Evolutionary conservation across 441 rosid species (phyloP).

Genomic region (Rhodomyrtus psidioides): DNA sequence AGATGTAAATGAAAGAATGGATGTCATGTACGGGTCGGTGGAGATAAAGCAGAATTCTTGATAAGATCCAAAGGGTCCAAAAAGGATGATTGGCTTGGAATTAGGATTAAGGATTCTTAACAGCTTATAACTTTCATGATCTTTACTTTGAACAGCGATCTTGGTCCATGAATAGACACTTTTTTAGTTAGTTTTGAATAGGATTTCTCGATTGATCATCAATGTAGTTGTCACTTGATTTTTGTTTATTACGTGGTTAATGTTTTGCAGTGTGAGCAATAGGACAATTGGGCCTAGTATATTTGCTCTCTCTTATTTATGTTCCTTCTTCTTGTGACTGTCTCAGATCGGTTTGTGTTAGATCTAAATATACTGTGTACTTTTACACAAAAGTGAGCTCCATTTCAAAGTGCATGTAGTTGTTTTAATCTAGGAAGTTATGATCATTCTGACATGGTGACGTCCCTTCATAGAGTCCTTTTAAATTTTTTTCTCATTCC

Average conservation of each 20-base stretch:
- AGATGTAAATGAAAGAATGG: background rate
- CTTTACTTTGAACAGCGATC: background rate
- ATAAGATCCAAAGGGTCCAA: background rate
- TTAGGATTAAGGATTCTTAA: background rate
- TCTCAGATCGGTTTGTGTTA: background rate
- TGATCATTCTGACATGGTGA: background rate
- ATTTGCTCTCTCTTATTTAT: background rate
- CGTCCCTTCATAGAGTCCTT: background rate
- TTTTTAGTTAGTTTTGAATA: background rate
- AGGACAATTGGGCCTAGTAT: background rate
- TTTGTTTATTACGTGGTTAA: background rate
- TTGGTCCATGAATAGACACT: background rate
- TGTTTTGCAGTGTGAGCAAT: background rate
- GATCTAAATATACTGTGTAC: background rate
- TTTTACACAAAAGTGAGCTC: background rate
- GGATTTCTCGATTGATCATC: background rate
- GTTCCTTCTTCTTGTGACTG: background rate
- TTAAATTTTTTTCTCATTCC: background rate
- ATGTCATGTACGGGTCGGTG: background rate
- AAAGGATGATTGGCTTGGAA: background rate
- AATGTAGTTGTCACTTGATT: background rate
- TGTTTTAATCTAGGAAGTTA: background rate
- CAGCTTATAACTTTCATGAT: background rate
- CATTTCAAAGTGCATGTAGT: background rate
- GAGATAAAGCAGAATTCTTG: background rate